Conservation (phyloP, 2,329 filamentous ascomycete genomes). For the Fusarium virguliforme region DNA sequence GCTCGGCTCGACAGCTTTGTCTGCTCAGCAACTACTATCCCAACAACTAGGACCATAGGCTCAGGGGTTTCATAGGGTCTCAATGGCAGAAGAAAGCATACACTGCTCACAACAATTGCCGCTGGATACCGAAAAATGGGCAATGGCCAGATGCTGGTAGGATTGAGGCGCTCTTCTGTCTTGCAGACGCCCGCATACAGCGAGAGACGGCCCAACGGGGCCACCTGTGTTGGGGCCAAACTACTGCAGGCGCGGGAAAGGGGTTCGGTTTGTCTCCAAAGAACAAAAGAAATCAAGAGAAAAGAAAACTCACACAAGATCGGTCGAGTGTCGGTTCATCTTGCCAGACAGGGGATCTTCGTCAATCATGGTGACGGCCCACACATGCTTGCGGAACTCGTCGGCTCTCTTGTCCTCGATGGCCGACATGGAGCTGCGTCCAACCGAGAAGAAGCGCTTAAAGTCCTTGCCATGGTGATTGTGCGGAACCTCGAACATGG, state of each 20-base stretch:
- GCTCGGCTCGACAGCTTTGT: conserved; percentile 19
- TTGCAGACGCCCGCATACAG: conserved; percentile 13
- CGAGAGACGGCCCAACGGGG: conserved; percentile 5
- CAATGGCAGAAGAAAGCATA: conserved; percentile 10
- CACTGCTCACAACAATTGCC: conserved; percentile 13
- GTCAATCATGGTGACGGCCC: conserved; percentile 51
- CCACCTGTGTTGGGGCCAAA: background rate
- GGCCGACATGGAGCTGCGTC: conserved; percentile 51
- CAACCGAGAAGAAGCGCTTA: conserved; percentile 49
- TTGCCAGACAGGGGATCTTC: conserved; percentile 44
- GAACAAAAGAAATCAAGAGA: conserved; percentile 16
- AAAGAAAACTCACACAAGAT: conserved; percentile 44
- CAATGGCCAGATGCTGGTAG: conserved; percentile 17
- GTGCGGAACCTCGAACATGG: conserved; percentile 51
- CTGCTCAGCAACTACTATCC: conserved; percentile 17
- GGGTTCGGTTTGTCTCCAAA: conserved; percentile 14
- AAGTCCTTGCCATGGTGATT: conserved; percentile 50
- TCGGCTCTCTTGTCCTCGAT: conserved; percentile 50
- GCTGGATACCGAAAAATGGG: conserved; percentile 17
- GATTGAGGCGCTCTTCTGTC: conserved; percentile 14
- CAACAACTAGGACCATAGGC: conserved; percentile 10
- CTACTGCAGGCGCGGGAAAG: conserved; percentile 20
- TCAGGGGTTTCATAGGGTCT: conserved; percentile 8
- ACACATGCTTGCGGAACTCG: conserved; percentile 50
- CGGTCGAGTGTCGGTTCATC: conserved; percentile 41